Conservation (phyloP, 352 stramenopile species). For the Pythium inflatum region DNA sequence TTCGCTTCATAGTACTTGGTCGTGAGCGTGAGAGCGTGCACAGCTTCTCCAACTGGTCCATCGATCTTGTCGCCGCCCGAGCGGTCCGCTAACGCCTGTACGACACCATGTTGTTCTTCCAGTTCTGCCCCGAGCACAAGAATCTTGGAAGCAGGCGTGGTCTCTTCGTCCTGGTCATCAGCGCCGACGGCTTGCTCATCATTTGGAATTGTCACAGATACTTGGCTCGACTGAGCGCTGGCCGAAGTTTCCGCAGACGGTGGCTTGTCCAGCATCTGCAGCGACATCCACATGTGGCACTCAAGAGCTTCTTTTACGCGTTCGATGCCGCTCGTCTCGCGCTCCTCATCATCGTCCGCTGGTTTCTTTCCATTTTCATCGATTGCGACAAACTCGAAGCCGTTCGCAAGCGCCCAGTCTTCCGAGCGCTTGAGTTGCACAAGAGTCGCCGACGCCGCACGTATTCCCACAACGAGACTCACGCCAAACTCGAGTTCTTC, state of each 20-base stretch:
- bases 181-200: neutral
- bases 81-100: neutral
- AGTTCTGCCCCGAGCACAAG: constrained; percentile 31
- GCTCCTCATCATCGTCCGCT: neutral
- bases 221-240: too few relatives aligned
- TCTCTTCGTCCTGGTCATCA: constrained; percentile 7
- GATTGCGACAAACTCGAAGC: constrained; percentile 60
- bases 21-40: constrained; percentile 12
- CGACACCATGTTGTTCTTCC: constrained; percentile 7
- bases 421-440: constrained; percentile 27
- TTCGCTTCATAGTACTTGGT: constrained; percentile 37
- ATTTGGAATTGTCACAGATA: too few relatives aligned
- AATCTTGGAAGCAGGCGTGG: constrained; percentile 15
- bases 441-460: constrained; percentile 25
- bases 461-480: constrained; percentile 47
- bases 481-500: constrained; percentile 60
- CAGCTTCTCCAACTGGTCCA: neutral
- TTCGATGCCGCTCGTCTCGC: constrained; percentile 41
- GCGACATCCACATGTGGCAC: constrained; percentile 78
- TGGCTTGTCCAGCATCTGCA: constrained; percentile 42
- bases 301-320: constrained; percentile 74
- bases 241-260: neutral
- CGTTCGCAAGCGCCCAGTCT: constrained; percentile 55
- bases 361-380: constrained; percentile 14
- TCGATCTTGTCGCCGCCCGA: constrained; percentile 3